phyloP scores from a whole-genome alignment of 2,329 filamentous ascomycete species.

The Monosporascus sp. region DNA sequence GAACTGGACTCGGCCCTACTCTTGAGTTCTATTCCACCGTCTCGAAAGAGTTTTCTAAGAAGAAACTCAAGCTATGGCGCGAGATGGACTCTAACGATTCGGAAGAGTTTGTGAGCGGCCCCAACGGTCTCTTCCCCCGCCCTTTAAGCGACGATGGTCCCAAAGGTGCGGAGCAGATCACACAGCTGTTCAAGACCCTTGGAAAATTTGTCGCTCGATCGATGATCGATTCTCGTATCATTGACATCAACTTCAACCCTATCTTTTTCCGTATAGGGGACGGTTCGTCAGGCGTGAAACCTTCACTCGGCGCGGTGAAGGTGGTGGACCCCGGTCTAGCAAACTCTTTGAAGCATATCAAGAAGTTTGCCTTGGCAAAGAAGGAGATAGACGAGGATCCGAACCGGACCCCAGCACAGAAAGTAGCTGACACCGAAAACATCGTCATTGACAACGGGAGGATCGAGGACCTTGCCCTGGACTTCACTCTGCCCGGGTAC shows the following conservation, averaged over 20 bases:
- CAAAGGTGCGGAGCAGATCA: constrained; percentile 79
- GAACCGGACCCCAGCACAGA: constrained; percentile 61
- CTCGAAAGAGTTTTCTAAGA: constrained; percentile 94
- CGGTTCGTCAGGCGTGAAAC: constrained; percentile 59
- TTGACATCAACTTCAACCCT: constrained; percentile 94
- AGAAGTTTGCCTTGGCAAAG: constrained; percentile 80
- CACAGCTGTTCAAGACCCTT: constrained; percentile 86
- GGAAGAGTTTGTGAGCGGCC: constrained; percentile 80
- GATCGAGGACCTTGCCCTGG: constrained; percentile 83
- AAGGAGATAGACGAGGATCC: constrained; percentile 72
- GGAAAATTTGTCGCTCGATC: constrained; percentile 97
- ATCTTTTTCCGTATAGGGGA: constrained; percentile 96
- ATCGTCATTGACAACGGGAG: constrained; percentile 70
- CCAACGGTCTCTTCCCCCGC: constrained; percentile 82
- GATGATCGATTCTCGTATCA: constrained; percentile 97
- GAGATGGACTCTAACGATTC: constrained; percentile 72
- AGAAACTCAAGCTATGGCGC: constrained; percentile 94
- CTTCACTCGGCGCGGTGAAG: constrained; percentile 84
- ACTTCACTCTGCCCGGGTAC: constrained; percentile 93
- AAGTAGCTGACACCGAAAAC: constrained; percentile 61
- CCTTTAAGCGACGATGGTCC: constrained; percentile 79
- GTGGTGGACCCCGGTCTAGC: constrained; percentile 83
- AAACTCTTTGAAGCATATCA: constrained; percentile 78
- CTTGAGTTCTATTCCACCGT: constrained; percentile 98
- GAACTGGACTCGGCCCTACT: constrained; percentile 90